A percentile compares a stretch with the other conserved stretches of the same genome.
phyloP scores from a whole-genome alignment of 805 yeast species.

The Candida dendrica region DNA sequence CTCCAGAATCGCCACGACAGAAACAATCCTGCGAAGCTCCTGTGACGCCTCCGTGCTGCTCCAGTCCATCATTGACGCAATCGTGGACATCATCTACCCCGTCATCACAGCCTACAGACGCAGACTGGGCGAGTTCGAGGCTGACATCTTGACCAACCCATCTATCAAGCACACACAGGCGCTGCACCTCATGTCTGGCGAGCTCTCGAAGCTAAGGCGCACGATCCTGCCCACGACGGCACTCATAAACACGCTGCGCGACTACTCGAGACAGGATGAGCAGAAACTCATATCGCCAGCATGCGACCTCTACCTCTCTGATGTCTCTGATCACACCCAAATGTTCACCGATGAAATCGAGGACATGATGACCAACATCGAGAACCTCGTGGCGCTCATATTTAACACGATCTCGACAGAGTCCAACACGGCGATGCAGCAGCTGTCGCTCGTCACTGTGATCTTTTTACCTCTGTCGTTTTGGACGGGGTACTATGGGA shows the following conservation, averaged over 20 bases:
- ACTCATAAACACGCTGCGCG: slow-evolving; percentile 38
- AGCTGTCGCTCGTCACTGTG: slow-evolving; percentile 48
- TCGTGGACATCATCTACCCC: slow-evolving; percentile 47
- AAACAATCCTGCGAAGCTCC: slow-evolving; percentile 42
- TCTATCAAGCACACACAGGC: slow-evolving; percentile 44
- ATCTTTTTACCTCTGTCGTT: slow-evolving; percentile 52
- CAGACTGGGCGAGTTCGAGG: slow-evolving; percentile 40
- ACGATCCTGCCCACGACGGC: slow-evolving; percentile 41
- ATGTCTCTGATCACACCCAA: slow-evolving; percentile 49
- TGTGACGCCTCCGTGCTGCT: slow-evolving; percentile 45
- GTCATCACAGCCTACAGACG: slow-evolving; percentile 45
- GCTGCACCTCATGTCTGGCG: slow-evolving; percentile 46
- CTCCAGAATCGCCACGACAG: slow-evolving; percentile 35
- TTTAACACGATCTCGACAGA: slow-evolving; percentile 53
- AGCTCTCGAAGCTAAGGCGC: slow-evolving; percentile 39
- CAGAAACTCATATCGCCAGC: slow-evolving; percentile 30
- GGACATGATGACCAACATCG: slow-evolving; percentile 44
- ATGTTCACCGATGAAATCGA: slow-evolving; percentile 47
- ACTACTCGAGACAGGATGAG: slow-evolving; percentile 22
- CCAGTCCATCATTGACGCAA: slow-evolving; percentile 47
- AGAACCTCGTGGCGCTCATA: slow-evolving; percentile 41
- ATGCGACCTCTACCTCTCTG: slow-evolving; percentile 42
- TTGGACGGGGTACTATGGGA: slow-evolving; percentile 53
- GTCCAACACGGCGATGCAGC: slow-evolving; percentile 47
- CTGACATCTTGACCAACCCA: slow-evolving; percentile 44